phyloP scores from a whole-genome alignment of 1,139 yeast species.

The Zygoascus meyerae region DNA sequence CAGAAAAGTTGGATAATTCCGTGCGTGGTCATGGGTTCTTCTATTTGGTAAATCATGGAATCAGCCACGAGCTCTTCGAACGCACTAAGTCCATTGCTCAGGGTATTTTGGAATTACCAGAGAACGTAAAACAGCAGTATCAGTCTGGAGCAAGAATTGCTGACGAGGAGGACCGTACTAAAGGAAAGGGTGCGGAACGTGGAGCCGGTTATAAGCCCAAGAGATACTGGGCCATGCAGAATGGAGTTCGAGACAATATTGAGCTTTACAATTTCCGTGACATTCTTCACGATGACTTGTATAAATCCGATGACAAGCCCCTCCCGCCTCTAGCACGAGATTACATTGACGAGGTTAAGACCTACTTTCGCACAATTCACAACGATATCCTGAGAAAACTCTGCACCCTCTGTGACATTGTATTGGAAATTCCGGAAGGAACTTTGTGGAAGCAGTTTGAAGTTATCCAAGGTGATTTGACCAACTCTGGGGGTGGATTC shows the following conservation, averaged over 20 bases:
- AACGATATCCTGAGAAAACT: constrained; percentile 25
- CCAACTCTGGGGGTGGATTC: constrained; percentile 26
- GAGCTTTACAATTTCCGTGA: constrained; percentile 37
- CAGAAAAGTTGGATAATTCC: constrained; percentile 13
- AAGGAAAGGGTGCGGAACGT: constrained; percentile 15
- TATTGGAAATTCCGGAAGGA: constrained; percentile 32
- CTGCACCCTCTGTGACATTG: constrained; percentile 32
- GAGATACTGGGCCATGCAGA: constrained; percentile 33
- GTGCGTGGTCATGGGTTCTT: constrained; percentile 19
- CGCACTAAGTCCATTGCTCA: constrained; percentile 17
- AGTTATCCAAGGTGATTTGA: constrained; percentile 22
- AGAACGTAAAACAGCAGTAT: constrained; percentile 7
- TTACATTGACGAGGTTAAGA: constrained; percentile 14
- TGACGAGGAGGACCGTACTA: constrained; percentile 14
- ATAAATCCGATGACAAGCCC: constrained; percentile 7
- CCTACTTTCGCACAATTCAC: constrained; percentile 15
- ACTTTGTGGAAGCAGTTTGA: constrained; percentile 16
- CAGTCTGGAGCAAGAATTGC: constrained; percentile 12
- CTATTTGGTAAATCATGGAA: constrained; percentile 16
- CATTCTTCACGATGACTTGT: constrained; percentile 9
- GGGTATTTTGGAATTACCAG: constrained; percentile 14
- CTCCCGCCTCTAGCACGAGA: constrained; percentile 14
- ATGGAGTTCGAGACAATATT: constrained; percentile 39
- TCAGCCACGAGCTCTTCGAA: constrained; percentile 13
- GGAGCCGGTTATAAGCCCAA: constrained; percentile 17